Base-by-base conservation (phyloP, 495 filamentous ascomycete species). In the Extremus antarcticus region DNA sequence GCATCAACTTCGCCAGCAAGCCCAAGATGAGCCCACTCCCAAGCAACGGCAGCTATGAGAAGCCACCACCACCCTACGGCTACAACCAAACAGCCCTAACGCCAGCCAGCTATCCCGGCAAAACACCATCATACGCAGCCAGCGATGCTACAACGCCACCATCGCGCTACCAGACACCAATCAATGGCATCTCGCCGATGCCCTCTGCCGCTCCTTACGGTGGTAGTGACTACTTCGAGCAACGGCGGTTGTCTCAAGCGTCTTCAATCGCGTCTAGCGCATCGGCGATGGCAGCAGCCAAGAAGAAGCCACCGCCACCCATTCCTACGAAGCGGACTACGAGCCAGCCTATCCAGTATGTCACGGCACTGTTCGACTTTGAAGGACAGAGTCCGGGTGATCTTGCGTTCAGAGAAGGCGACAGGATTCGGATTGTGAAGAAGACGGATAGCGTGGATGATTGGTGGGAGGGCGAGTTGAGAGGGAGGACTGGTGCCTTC, bases 391-490 rank as follows among this genome's bases (percentile, higher is more conserved):
- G 76, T 16, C 65, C 67, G 0, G 89, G 86, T 0, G 91, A 97
- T 70, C 67, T 97, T 47, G 77, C 76, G 11, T 96, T 97, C 68
- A 74, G 71, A 10, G 85, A 94, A 68, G 90, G 90, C 0, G 91
- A 95, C 59, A 77, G 78, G 58, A 96, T 97, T 60, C 81, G 77
- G 51, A 83, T 97, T 1, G 65, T 92, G 19, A 86, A 85, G 73
- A 87, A 84, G 74, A 96, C 91, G 1, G 79, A 79, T 19, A 92
- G 85, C 52, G 84, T 80, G 25, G 87, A 95, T 68, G 91, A 95
- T 63, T 97, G 91, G 91, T 97, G 91, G 91, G 82, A 88, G 53
- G 91, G 91, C 17, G 90, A 96, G 69, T 51, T 95, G 25, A 70
- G 75, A 47, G 92, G 91, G 2, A 66, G 71, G 21, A 77, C 76